These are phyloP conservation scores for Gossypium herbaceum DNA, from an alignment of 345 rosid species.

Conservation along the genomic window DNA sequence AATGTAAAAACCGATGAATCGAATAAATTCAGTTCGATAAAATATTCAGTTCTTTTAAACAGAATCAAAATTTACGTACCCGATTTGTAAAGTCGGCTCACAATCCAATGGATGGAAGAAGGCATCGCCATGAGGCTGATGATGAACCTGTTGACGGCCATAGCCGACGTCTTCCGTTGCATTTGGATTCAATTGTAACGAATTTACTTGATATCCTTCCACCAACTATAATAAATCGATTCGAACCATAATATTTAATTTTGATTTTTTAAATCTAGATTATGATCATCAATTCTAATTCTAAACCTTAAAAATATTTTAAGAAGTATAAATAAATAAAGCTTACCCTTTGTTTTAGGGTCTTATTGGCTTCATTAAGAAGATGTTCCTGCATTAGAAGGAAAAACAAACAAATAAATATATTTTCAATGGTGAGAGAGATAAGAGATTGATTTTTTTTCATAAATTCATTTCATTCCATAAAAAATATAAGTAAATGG, in stretches of 20 bases:
- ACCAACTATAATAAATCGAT: conserved; percentile 45
- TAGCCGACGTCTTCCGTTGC: conserved; percentile 60
- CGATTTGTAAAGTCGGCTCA: conserved; percentile 85
- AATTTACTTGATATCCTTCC: conserved; percentile 77
- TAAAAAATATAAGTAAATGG: no score
- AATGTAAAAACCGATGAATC: no score
- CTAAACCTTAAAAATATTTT: not conserved
- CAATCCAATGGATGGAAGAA: conserved; percentile 85
- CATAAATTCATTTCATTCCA: no score
- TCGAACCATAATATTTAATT: not conserved
- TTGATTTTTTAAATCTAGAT: not conserved
- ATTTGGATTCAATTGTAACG: conserved; percentile 60
- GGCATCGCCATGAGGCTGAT: conserved; percentile 43
- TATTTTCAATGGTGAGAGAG: not conserved
- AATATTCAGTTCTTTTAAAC: no score
- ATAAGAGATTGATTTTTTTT: no score
- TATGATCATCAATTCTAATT: no score
- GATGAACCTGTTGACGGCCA: conserved; percentile 43
- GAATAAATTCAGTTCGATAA: no score
- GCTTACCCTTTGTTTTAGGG: conserved; percentile 79
- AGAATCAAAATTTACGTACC: conserved; percentile 26
- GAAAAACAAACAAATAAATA: no score
- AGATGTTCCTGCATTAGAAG: conserved; percentile 52
- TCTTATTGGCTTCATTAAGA: conserved; percentile 71
- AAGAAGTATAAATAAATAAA: not conserved